Conservation (phyloP, 208 protist species). For the Zelonia costaricensis region DNA sequence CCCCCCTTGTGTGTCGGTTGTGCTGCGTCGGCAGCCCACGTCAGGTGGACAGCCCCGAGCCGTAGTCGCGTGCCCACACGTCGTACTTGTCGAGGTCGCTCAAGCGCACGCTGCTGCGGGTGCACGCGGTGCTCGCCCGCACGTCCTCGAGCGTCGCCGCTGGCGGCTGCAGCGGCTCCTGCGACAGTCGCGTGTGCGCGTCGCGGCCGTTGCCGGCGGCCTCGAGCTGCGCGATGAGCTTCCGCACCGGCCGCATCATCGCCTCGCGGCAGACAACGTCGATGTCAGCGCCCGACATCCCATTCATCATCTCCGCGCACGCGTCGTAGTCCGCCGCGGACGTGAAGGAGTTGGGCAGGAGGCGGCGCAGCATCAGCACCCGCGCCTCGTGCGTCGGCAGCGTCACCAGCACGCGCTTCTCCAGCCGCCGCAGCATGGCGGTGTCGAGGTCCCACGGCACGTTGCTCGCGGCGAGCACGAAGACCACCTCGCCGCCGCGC, state of each 20-base stretch:
- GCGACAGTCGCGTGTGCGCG: conserved; percentile 26
- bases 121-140: conserved; percentile 72
- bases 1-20: too few relatives aligned
- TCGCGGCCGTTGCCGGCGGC: conserved; percentile 9
- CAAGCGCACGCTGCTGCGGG: conserved; percentile 71
- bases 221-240: conserved; percentile 84
- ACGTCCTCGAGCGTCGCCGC: conserved; percentile 76
- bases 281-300: conserved; percentile 93
- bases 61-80: conserved; percentile 71
- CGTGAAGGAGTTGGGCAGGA: conserved; percentile 40
- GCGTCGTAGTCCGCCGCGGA: conserved; percentile 46
- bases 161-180: conserved; percentile 39
- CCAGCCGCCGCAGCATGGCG: conserved; percentile 90
- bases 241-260: conserved; percentile 91
- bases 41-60: conserved; percentile 78
- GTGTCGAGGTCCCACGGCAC: conserved; percentile 94
- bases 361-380: conserved; percentile 62
- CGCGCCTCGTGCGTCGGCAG: conserved; percentile 79
- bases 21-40: background rate
- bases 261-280: conserved; percentile 91
- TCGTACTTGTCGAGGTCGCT: conserved; percentile 71
- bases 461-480: conserved; percentile 94
- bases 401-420: conserved; percentile 91
- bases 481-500: conserved; percentile 79
- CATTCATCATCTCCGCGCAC: conserved; percentile 66